Conservation (phyloP, 352 stramenopile genomes). For the Phytophthora capsici region DNA sequence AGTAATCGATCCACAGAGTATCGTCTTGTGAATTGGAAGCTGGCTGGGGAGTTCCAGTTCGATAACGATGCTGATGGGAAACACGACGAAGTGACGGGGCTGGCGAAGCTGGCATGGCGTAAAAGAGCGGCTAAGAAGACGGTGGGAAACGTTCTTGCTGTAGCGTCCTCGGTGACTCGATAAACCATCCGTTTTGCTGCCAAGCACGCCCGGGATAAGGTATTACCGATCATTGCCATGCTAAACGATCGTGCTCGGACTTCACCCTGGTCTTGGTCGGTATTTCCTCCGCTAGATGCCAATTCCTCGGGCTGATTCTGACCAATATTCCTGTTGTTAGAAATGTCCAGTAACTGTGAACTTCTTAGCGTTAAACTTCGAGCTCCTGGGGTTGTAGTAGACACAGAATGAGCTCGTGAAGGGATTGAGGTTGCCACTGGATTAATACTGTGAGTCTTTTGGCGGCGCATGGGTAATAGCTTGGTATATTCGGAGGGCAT, state of each 20-base stretch:
- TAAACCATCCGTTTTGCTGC: constrained; percentile 50
- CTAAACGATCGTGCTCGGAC: constrained; percentile 4
- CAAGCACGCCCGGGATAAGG: constrained; percentile 34
- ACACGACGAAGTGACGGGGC: constrained; percentile 7
- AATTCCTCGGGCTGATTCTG: constrained; percentile 9
- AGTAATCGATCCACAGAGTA: constrained; percentile 58
- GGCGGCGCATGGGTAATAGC: constrained; percentile 48
- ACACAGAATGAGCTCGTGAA: background rate
- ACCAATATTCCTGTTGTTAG: background rate
- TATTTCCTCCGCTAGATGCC: background rate
- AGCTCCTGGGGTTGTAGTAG: background rate
- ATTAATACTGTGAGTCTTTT: background rate
- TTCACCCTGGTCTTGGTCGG: constrained; percentile 11
- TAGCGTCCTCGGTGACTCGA: constrained; percentile 45
- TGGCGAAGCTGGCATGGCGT: constrained; percentile 46
- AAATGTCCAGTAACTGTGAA: no score
- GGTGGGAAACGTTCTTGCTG: constrained; percentile 41
- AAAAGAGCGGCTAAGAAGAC: constrained; percentile 50
- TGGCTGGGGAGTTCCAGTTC: constrained; percentile 43
- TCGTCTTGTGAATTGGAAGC: constrained; percentile 50
- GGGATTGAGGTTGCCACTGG: background rate
- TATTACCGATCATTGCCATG: constrained; percentile 24
- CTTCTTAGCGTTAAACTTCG: background rate
- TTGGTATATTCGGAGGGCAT: constrained; percentile 78
- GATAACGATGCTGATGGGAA: background rate